Conservation (phyloP, 352 stramenopile species). For the Phytophthora hibernalis region DNA sequence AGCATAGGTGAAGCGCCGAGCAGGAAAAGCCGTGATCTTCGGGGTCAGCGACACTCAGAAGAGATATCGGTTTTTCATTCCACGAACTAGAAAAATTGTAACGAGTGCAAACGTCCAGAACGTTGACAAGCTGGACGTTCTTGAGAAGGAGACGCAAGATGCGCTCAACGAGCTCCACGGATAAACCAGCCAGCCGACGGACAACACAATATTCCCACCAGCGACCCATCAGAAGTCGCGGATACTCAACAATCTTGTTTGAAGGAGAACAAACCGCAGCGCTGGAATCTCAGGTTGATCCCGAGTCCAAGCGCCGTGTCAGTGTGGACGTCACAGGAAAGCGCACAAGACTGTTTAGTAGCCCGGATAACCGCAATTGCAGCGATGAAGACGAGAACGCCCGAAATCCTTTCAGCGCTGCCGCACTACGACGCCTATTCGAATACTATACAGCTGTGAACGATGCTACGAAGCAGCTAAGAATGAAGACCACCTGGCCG, state of each 20-base stretch:
- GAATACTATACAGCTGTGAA: neutral
- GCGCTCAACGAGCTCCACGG: no score
- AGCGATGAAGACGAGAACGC: neutral
- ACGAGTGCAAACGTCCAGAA: neutral
- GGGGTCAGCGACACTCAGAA: no score
- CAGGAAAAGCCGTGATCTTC: no score
- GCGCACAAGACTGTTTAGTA: neutral
- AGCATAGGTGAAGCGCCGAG: no score
- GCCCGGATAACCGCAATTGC: neutral
- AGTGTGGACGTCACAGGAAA: neutral
- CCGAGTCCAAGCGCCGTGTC: neutral
- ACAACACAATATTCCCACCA: no score
- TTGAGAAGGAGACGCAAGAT: neutral
- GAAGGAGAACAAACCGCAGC: neutral
- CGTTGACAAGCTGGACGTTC: neutral
- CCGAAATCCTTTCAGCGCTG: neutral
- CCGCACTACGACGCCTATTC: neutral
- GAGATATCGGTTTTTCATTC: no score
- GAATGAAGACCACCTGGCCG: neutral
- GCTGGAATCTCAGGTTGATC: no score
- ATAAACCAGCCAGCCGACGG: neutral
- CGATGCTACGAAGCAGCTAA: neutral
- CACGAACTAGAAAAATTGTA: neutral
- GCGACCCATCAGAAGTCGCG: neutral
- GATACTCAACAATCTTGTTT: no score